phyloP scores from a whole-genome alignment of 352 stramenopile species.

The Phytophthora citricola region DNA sequence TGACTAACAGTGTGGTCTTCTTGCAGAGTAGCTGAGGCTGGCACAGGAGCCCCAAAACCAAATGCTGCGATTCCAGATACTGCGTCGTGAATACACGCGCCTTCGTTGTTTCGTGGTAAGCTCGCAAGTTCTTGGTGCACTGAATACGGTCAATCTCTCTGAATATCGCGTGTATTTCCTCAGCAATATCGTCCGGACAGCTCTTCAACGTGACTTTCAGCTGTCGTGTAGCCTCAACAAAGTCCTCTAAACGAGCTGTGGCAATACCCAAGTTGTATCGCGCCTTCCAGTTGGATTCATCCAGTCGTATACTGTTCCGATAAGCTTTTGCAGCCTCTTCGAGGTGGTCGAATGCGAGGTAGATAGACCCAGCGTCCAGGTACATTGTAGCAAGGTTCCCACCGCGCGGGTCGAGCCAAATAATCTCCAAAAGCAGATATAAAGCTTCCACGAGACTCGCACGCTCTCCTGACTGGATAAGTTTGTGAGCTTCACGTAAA shows the following conservation, averaged over 20 bases:
- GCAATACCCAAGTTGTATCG: constrained; percentile 59
- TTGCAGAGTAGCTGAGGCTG: constrained; percentile 1
- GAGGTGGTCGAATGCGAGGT: constrained; percentile 56
- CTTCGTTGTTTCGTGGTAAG: constrained; percentile 41
- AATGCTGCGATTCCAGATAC: constrained; percentile 49
- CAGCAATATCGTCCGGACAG: constrained; percentile 22
- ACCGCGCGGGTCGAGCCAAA: constrained; percentile 43
- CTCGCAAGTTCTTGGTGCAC: constrained; percentile 36
- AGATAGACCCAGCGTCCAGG: constrained; percentile 64
- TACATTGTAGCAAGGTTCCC: constrained; percentile 45
- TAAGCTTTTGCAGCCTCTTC: constrained; percentile 61
- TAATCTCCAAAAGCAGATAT: constrained; percentile 66
- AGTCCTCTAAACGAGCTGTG: constrained; percentile 52
- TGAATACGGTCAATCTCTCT: constrained; percentile 55
- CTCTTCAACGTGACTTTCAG: constrained; percentile 37
- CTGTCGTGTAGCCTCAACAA: constrained; percentile 54
- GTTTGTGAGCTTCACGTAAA: constrained; percentile 32
- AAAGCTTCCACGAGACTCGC: constrained; percentile 51
- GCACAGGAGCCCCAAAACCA: constrained; percentile 13
- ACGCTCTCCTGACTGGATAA: constrained; percentile 41
- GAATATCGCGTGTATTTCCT: constrained; percentile 45
- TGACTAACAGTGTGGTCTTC: constrained; percentile 37
- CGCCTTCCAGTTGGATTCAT: constrained; percentile 51
- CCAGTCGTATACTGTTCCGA: constrained; percentile 50
- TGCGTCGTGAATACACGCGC: constrained; percentile 52